These are phyloP conservation scores for Lipomyces japonicus DNA, from an alignment of 805 yeast genomes.

Conservation along the genomic window DNA sequence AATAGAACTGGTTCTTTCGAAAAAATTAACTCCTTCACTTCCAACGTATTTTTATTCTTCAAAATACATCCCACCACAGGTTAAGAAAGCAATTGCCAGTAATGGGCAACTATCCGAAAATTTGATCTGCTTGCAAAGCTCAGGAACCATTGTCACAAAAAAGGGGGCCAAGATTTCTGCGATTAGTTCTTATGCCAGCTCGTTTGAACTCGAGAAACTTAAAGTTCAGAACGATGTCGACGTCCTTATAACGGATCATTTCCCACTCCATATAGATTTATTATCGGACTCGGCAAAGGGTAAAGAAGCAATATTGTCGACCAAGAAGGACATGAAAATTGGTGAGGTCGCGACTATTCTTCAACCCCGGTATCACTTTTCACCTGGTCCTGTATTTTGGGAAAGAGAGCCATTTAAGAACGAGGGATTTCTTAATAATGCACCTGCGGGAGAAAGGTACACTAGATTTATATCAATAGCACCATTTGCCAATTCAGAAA, in stretches of 20 bases:
- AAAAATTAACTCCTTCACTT: slow-evolving; percentile 8
- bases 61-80: neutral
- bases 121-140: slow-evolving; percentile 15
- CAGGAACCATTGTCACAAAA: slow-evolving; percentile 13
- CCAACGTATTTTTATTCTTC: slow-evolving; percentile 20
- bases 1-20: slow-evolving; percentile 9
- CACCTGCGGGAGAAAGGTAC: slow-evolving; percentile 30
- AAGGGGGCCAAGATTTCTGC: slow-evolving; percentile 19
- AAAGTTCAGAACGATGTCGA: slow-evolving; percentile 21
- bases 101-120: slow-evolving; percentile 12
- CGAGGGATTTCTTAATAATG: slow-evolving; percentile 6
- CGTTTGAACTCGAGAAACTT: slow-evolving; percentile 19
- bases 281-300: slow-evolving; percentile 18
- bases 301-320: slow-evolving; percentile 1
- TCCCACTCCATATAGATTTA: slow-evolving; percentile 28
- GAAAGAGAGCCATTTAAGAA: slow-evolving; percentile 32
- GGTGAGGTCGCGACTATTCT: slow-evolving; percentile 17
- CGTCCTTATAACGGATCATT: slow-evolving; percentile 25
- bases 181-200: slow-evolving; percentile 11
- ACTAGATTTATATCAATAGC: slow-evolving; percentile 68
- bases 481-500: slow-evolving; percentile 47
- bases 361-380: slow-evolving; percentile 30
- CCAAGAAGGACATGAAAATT: slow-evolving; percentile 7
- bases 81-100: slow-evolving; percentile 2
- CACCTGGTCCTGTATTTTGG: slow-evolving; percentile 17